phyloP scores from a whole-genome alignment of 257 asterid species.

The Solanum corneliomulleri region DNA sequence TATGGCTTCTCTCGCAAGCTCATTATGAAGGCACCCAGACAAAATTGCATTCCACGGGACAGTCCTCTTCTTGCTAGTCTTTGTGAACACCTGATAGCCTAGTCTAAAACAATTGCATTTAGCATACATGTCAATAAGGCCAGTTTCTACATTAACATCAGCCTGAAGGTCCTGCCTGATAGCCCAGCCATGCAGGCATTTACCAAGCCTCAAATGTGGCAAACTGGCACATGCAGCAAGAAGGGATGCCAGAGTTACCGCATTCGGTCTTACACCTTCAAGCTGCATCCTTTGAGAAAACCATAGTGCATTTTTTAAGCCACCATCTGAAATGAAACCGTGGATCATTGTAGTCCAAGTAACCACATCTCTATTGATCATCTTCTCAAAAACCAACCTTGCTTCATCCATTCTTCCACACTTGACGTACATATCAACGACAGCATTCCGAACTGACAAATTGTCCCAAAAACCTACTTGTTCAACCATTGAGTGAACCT shows the following conservation, averaged over 20 bases:
- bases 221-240: slow-evolving; percentile 50
- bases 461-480: slow-evolving; percentile 32
- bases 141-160: slow-evolving; percentile 75
- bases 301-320: slow-evolving; percentile 30
- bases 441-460: slow-evolving; percentile 59
- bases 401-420: slow-evolving; percentile 67
- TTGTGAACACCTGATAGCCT: slow-evolving; percentile 46
- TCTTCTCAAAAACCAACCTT: slow-evolving; percentile 37
- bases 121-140: slow-evolving; percentile 73
- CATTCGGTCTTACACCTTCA: slow-evolving; percentile 78
- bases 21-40: slow-evolving; percentile 63
- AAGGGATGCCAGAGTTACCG: slow-evolving; percentile 65
- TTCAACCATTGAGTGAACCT: slow-evolving; percentile 46
- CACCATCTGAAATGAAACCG: slow-evolving; percentile 48
- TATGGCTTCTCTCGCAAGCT: slow-evolving; percentile 45
- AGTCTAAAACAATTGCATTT: slow-evolving; percentile 44
- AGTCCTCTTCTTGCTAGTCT: slow-evolving; percentile 53
- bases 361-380: slow-evolving; percentile 64
- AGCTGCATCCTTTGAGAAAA: slow-evolving; percentile 62
- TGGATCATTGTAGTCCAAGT: slow-evolving; percentile 79
- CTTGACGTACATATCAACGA: slow-evolving; percentile 75
- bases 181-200: slow-evolving; percentile 85
- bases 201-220: slow-evolving; percentile 58
- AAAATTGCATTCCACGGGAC: slow-evolving; percentile 88
- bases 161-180: slow-evolving; percentile 47